Percentiles rank a stretch among this genome's conserved stretches.
phyloP scores from a whole-genome alignment of 768 basidiomycete species.

The Xerocomellus chrysenteron region DNA sequence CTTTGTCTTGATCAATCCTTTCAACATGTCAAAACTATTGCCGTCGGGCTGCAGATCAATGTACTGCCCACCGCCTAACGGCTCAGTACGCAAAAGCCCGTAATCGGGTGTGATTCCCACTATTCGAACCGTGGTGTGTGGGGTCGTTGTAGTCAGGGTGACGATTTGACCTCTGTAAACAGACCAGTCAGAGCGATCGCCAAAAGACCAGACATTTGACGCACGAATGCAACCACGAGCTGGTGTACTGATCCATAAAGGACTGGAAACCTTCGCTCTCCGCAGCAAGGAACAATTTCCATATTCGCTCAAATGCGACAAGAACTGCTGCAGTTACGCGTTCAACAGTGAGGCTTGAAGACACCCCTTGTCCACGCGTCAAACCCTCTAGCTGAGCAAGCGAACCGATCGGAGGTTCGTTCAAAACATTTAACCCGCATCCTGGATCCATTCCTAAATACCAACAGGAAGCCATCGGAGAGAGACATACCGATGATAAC shows the following conservation, averaged over 20 bases:
- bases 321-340: slow-evolving; percentile 72
- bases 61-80: slow-evolving; percentile 41
- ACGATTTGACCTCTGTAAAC: slow-evolving; percentile 71
- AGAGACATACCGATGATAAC: slow-evolving; percentile 74
- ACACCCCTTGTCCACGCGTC: background rate
- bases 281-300: slow-evolving; percentile 60
- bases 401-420: slow-evolving; percentile 78
- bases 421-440: slow-evolving; percentile 85
- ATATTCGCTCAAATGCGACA: slow-evolving; percentile 74
- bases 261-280: slow-evolving; percentile 68
- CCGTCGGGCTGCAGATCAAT: slow-evolving; percentile 96
- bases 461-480: background rate
- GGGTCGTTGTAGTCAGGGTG: slow-evolving; percentile 73
- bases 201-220: slow-evolving; percentile 33
- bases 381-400: slow-evolving; percentile 63
- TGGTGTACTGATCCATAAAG: slow-evolving; percentile 77
- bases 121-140: slow-evolving; percentile 71
- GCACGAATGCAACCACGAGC: slow-evolving; percentile 90
- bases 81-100: slow-evolving; percentile 81
- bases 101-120: slow-evolving; percentile 84
- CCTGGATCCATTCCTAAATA: slow-evolving; percentile 46
- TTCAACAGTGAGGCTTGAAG: slow-evolving; percentile 60
- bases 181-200: slow-evolving; percentile 3
- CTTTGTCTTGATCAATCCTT: slow-evolving; percentile 62
- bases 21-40: slow-evolving; percentile 95